Percentiles rank a stretch among this genome's conserved stretches.
phyloP scores from a whole-genome alignment of 1,284 basidiomycete genomes.

The Xerocomus minutiporus region DNA sequence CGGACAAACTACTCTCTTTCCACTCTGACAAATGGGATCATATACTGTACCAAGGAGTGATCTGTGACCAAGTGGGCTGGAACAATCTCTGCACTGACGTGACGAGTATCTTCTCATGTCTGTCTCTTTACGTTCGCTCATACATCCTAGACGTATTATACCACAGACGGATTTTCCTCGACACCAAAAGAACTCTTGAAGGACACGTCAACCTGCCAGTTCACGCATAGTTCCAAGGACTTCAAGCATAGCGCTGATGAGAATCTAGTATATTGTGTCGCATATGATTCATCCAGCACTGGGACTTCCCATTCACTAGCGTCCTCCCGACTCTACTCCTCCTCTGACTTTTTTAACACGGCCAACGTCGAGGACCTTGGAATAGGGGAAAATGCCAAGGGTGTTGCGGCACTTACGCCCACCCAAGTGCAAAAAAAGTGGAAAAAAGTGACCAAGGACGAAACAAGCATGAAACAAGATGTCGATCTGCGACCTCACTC shows the following conservation, averaged over 20 bases:
- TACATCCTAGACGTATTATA: conserved; percentile 67
- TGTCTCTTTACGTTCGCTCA: conserved; percentile 15
- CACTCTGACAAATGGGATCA: conserved; percentile 76
- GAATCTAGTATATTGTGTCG: conserved; percentile 83
- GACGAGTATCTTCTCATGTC: conserved; percentile 35
- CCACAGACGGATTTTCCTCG: conserved; percentile 73
- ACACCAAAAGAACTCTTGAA: conserved; percentile 54
- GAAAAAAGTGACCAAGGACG: too few species aligned
- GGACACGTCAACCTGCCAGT: conserved; percentile 76
- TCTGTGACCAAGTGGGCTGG: conserved; percentile 62
- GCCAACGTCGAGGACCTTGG: conserved; percentile 76
- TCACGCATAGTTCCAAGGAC: conserved; percentile 78
- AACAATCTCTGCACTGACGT: conserved; percentile 71
- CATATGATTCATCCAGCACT: conserved; percentile 60
- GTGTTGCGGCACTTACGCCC: too few species aligned
- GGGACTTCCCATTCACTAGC: conserved; percentile 51
- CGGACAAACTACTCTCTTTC: conserved; percentile 71
- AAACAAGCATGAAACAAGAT: too few species aligned
- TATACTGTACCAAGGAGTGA: conserved; percentile 82
- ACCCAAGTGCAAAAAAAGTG: too few species aligned
- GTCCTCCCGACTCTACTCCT: conserved; percentile 74
- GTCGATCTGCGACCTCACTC: too few species aligned
- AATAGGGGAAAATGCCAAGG: conserved; percentile 76
- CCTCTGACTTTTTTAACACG: conserved; percentile 74
- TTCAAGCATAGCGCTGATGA: conserved; percentile 71